These are phyloP conservation scores for Magnaporthales sp. DNA, from an alignment of 2,329 filamentous ascomycete genomes.

Conservation along the genomic window DNA sequence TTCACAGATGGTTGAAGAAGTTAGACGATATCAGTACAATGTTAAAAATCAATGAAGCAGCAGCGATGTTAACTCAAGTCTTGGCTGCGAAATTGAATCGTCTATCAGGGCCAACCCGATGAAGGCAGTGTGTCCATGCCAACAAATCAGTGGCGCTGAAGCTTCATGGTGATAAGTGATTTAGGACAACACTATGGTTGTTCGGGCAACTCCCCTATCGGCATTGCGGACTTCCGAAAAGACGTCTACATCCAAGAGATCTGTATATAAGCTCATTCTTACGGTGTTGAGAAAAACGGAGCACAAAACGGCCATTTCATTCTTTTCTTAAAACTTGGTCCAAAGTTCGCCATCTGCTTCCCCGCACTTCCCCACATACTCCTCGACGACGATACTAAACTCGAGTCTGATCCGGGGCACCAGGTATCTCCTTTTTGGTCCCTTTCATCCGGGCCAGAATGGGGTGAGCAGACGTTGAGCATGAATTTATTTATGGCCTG, in stretches of 20 bases:
- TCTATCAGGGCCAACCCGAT: background rate
- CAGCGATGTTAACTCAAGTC: background rate
- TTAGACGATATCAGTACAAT: slow-evolving; percentile 3
- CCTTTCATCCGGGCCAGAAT: background rate
- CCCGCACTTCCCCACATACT: background rate
- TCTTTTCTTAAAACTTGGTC: too few relatives aligned
- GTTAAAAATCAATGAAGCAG: background rate
- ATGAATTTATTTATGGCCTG: background rate
- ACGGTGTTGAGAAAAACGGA: background rate
- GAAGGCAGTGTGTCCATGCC: background rate
- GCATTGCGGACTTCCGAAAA: background rate
- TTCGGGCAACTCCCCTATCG: background rate
- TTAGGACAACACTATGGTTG: background rate
- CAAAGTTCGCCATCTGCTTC: background rate
- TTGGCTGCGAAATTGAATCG: background rate
- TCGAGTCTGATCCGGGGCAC: background rate
- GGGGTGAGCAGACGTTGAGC: background rate
- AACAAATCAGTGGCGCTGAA: background rate
- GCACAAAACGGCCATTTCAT: background rate
- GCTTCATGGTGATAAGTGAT: background rate
- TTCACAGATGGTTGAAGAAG: background rate
- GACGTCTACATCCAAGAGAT: background rate
- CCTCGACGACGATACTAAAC: background rate
- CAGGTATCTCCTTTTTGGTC: background rate
- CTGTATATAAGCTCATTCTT: background rate